phyloP scores from a whole-genome alignment of 1,139 yeast species.

The Candida smagusa region DNA sequence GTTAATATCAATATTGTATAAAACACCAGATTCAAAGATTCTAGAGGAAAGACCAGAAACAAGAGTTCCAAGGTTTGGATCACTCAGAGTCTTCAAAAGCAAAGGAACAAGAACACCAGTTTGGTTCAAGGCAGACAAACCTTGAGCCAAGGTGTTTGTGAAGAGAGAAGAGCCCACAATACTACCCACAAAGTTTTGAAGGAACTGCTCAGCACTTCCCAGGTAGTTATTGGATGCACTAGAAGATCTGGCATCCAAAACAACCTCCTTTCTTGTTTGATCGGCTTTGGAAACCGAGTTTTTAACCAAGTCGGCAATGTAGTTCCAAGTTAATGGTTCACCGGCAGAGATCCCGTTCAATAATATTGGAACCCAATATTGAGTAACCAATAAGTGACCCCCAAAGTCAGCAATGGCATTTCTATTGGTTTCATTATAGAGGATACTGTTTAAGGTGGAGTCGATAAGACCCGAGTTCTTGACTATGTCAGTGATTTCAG shows the following conservation, averaged over 20 bases:
- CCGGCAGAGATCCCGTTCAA: conserved; percentile 34
- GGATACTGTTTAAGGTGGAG: conserved; percentile 22
- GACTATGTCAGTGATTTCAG: conserved; percentile 18
- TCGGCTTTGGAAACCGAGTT: conserved; percentile 23
- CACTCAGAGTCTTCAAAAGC: conserved; percentile 24
- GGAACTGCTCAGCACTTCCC: conserved; percentile 35
- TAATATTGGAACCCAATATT: conserved; percentile 28
- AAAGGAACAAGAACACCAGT: conserved; percentile 31
- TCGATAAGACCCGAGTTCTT: conserved; percentile 25
- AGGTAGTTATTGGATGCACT: conserved; percentile 15
- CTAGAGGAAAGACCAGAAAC: conserved; percentile 22
- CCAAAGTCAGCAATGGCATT: conserved; percentile 20
- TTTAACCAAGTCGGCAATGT: conserved; percentile 25
- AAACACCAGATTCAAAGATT: conserved; percentile 33
- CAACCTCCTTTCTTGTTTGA: conserved; percentile 14
- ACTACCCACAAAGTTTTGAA: conserved; percentile 30
- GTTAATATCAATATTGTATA: conserved; percentile 28
- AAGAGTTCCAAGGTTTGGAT: conserved; percentile 21
- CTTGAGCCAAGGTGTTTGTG: conserved; percentile 20
- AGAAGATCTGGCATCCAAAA: conserved; percentile 12
- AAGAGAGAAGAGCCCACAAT: conserved; percentile 26
- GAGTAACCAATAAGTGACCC: conserved; percentile 24
- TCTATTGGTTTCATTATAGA: conserved; percentile 30
- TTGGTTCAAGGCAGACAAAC: conserved; percentile 31
- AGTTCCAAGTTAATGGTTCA: conserved; percentile 24